A percentile compares a stretch with the other conserved stretches of the same genome.
These are phyloP conservation scores for Dactylellina parvicollis DNA, from an alignment of 2,329 filamentous ascomycete genomes.

Conservation along the genomic window DNA sequence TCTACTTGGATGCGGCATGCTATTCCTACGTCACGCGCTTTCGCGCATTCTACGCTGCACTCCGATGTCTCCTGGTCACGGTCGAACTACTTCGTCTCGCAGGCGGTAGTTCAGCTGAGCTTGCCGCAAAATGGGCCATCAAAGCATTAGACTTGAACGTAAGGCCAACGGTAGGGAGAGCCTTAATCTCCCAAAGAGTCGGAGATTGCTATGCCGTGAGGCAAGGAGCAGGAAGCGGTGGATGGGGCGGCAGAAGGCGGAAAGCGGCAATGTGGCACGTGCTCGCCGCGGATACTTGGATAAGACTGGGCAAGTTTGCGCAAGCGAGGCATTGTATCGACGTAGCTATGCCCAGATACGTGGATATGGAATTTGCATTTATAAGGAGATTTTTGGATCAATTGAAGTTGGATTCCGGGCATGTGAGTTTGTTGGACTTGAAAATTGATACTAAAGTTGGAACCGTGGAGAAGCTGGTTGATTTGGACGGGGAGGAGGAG, in stretches of 20 bases:
- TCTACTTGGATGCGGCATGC: conserved; percentile 86
- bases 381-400: conserved; percentile 47
- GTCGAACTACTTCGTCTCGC: conserved; percentile 84
- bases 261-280: conserved; percentile 92
- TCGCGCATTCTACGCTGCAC: conserved; percentile 78
- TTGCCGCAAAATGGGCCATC: conserved; percentile 85
- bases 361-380: conserved; percentile 30
- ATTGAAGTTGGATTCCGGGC: conserved; percentile 44
- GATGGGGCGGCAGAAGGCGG: conserved; percentile 76
- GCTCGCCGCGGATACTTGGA: conserved; percentile 84
- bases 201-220: conserved; percentile 77
- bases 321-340: conserved; percentile 82
- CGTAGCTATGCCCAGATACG: conserved; percentile 58
- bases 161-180: conserved; percentile 74
- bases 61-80: conserved; percentile 78
- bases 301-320: conserved; percentile 77
- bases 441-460: conserved; percentile 37
- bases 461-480: background rate
- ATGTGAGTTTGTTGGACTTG: conserved; percentile 42
- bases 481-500: conserved; percentile 8
- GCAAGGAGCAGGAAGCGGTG: conserved; percentile 72
- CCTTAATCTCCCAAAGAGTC: conserved; percentile 84
- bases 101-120: conserved; percentile 81
- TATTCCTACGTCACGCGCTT: conserved; percentile 94
- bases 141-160: conserved; percentile 80